Evolutionary conservation across 352 stramenopile genomes (phyloP).

Genomic region (Globisporangium ultimum): DNA sequence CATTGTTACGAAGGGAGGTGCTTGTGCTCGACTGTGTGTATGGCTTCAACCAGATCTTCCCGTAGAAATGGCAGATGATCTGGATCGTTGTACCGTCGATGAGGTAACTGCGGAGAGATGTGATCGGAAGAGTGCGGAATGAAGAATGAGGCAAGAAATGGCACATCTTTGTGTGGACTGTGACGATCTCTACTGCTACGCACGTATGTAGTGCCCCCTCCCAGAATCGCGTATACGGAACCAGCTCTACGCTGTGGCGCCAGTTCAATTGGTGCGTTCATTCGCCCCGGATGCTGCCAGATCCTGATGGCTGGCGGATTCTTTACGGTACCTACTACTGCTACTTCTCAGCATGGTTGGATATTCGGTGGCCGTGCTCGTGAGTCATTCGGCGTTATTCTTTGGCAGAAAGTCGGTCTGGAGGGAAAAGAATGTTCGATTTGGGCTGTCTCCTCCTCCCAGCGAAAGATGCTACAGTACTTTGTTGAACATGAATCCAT

Average conservation of each 20-base stretch:
- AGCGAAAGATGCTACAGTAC: not conserved
- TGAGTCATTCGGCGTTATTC: not conserved
- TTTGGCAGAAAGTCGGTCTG: not conserved
- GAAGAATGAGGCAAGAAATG: slow-evolving; percentile 21
- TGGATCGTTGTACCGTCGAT: not conserved
- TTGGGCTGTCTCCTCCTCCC: too few relatives aligned
- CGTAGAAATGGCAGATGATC: too few relatives aligned
- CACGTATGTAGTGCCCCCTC: not conserved
- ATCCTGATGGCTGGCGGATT: not conserved
- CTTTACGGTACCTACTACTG: slow-evolving; percentile 4
- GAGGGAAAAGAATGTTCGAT: too few relatives aligned
- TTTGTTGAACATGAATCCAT: slow-evolving; percentile 5
- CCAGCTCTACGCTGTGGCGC: too few relatives aligned
- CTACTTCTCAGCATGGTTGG: too few relatives aligned
- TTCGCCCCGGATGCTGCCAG: slow-evolving; percentile 4
- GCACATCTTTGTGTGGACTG: not conserved
- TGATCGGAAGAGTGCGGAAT: slow-evolving; percentile 24
- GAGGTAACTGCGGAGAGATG: slow-evolving; percentile 4
- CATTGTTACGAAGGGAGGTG: not conserved
- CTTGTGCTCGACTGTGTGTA: not conserved
- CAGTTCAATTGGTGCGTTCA: slow-evolving; percentile 2
- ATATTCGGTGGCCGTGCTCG: too few relatives aligned
- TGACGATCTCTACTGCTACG: too few relatives aligned
- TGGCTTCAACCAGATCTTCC: not conserved
- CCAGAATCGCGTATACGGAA: not conserved